These are phyloP conservation scores for Alternaria triticina DNA, from an alignment of 2,329 filamentous ascomycete species.

Conservation along the genomic window DNA sequence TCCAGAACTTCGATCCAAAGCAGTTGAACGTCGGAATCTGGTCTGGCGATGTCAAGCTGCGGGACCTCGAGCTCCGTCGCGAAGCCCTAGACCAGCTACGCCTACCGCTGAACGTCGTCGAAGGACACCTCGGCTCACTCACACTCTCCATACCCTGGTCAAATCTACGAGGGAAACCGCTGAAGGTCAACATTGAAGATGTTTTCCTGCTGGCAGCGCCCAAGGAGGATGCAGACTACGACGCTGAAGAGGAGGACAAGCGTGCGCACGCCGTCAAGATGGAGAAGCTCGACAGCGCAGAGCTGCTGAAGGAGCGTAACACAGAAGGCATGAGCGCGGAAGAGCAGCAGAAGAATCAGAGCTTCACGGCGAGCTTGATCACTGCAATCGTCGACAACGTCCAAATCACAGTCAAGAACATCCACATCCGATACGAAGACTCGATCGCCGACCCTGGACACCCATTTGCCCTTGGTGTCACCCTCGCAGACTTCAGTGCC, in stretches of 20 bases:
- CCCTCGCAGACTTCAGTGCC: slow-evolving; percentile 94
- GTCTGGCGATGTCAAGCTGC: slow-evolving; percentile 96
- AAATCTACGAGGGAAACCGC: slow-evolving; percentile 90
- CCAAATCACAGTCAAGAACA: slow-evolving; percentile 97
- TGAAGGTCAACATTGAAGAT: slow-evolving; percentile 95
- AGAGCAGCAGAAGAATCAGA: slow-evolving; percentile 97
- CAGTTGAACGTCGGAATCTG: slow-evolving; percentile 99
- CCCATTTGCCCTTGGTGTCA: slow-evolving; percentile 91
- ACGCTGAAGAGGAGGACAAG: slow-evolving; percentile 88
- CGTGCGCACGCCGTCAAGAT: slow-evolving; percentile 93
- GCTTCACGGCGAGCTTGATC: slow-evolving; percentile 91
- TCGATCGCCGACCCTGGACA: slow-evolving; percentile 93
- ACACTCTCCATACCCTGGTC: slow-evolving; percentile 97
- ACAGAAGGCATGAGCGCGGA: slow-evolving; percentile 93
- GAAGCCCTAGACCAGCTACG: slow-evolving; percentile 98
- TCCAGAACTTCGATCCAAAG: slow-evolving; percentile 98
- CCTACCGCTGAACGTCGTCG: slow-evolving; percentile 93
- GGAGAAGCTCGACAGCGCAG: slow-evolving; percentile 96
- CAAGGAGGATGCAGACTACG: slow-evolving; percentile 92
- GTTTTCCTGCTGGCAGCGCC: slow-evolving; percentile 94
- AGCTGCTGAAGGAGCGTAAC: slow-evolving; percentile 89
- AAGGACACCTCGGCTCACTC: slow-evolving; percentile 90
- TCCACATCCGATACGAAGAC: slow-evolving; percentile 97
- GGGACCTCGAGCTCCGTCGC: slow-evolving; percentile 86
- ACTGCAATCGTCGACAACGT: slow-evolving; percentile 99